A percentile compares a stretch with the other conserved stretches of the same genome.
Conservation (phyloP, 768 basidiomycete species). For the Omphalotus guepiniiformis region DNA sequence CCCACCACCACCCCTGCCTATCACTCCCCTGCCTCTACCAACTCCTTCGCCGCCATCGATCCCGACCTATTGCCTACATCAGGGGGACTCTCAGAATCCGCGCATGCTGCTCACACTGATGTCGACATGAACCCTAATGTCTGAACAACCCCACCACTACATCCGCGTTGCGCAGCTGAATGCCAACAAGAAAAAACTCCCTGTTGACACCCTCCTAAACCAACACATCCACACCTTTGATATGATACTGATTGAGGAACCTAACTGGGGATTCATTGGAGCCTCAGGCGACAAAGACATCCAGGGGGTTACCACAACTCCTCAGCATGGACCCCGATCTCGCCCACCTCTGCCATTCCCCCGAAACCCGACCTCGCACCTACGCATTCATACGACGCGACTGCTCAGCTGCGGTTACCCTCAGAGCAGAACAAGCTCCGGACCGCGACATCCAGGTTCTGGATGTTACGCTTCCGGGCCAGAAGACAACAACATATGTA, state of each 20-base stretch:
- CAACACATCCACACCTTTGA: slow-evolving; percentile 14
- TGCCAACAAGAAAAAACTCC: slow-evolving; percentile 16
- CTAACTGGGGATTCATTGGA: slow-evolving; percentile 19
- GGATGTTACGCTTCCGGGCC: slow-evolving; percentile 15
- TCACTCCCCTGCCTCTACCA: no score
- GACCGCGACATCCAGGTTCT: slow-evolving; percentile 22
- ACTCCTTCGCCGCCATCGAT: no score
- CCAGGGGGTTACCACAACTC: no score
- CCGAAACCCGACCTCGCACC: slow-evolving; percentile 9
- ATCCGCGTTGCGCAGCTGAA: neutral
- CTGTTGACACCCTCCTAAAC: slow-evolving; percentile 9
- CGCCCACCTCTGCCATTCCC: neutral
- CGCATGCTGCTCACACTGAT: no score
- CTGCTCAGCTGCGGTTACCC: slow-evolving; percentile 18
- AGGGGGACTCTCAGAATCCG: no score
- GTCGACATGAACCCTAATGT: no score
- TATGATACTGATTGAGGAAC: slow-evolving; percentile 23
- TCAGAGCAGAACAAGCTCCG: slow-evolving; percentile 18
- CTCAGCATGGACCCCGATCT: slow-evolving; percentile 15
- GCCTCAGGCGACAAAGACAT: slow-evolving; percentile 7
- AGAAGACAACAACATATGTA: slow-evolving; percentile 14
- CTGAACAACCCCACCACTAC: slow-evolving; percentile 8
- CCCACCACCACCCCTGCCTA: no score
- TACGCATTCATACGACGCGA: slow-evolving; percentile 16
- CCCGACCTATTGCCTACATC: no score